A percentile compares a stretch with the other conserved stretches of the same genome.
These are phyloP conservation scores for Tricladium varicosporioides DNA, from an alignment of 2,329 filamentous ascomycete species.

Conservation along the genomic window DNA sequence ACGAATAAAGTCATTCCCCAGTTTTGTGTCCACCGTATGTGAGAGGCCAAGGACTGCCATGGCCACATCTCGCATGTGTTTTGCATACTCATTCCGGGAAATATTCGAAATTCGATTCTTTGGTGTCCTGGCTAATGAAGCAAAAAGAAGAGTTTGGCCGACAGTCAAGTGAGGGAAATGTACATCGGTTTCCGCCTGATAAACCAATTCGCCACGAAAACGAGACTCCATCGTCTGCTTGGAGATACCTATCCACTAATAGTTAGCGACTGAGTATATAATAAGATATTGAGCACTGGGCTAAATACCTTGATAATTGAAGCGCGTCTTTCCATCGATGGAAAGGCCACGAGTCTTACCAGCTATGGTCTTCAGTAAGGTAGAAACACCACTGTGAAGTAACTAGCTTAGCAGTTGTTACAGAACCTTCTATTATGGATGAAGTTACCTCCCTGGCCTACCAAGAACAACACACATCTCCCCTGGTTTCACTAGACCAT, in stretches of 20 bases:
- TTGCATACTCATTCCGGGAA: neutral
- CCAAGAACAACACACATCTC: slow-evolving; percentile 43
- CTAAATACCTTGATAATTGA: slow-evolving; percentile 57
- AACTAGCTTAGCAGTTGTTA: too few species aligned
- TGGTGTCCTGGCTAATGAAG: slow-evolving; percentile 51
- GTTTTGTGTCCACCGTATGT: slow-evolving; percentile 52
- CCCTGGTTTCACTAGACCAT: neutral
- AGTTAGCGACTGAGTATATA: neutral
- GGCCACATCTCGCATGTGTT: slow-evolving; percentile 1
- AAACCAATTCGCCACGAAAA: slow-evolving; percentile 49
- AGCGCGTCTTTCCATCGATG: slow-evolving; percentile 44
- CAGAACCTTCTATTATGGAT: too few species aligned
- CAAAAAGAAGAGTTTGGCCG: slow-evolving; percentile 69
- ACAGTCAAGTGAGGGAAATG: slow-evolving; percentile 74
- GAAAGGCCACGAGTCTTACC: slow-evolving; percentile 53
- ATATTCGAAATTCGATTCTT: neutral
- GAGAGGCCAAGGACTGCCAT: slow-evolving; percentile 40
- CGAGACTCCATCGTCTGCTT: slow-evolving; percentile 43
- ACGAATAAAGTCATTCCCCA: slow-evolving; percentile 56
- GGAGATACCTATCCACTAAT: neutral
- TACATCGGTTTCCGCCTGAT: slow-evolving; percentile 65
- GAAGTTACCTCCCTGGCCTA: slow-evolving; percentile 44
- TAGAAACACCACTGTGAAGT: slow-evolving; percentile 49
- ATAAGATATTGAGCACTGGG: neutral
- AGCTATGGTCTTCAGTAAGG: slow-evolving; percentile 56